A percentile compares a stretch with the other conserved stretches of the same genome.
Conservation (phyloP, 139 green algal genomes). For the Haematococcus lacustris region DNA sequence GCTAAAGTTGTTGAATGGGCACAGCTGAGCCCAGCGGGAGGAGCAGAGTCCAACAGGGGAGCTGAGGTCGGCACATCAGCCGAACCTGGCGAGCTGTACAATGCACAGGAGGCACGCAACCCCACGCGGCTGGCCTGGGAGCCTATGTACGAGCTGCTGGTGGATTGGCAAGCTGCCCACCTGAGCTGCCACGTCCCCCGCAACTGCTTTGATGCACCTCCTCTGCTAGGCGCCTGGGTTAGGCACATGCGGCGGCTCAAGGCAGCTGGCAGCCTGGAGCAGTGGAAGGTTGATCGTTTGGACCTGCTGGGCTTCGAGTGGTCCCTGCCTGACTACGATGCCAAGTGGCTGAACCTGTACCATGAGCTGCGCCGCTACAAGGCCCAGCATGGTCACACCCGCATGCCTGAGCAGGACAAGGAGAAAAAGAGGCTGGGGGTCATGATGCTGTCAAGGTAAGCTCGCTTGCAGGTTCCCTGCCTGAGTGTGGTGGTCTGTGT, state of each 20-base stretch:
- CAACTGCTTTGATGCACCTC: slow-evolving; percentile 28
- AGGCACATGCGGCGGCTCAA: slow-evolving; percentile 17
- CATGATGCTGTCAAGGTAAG: background rate
- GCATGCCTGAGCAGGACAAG: slow-evolving; percentile 1
- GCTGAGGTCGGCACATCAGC: no score
- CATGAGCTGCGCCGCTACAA: slow-evolving; percentile 22
- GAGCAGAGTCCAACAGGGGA: no score
- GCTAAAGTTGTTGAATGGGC: no score
- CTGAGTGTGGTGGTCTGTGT: no score
- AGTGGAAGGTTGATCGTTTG: slow-evolving; percentile 31
- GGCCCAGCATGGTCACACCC: slow-evolving; percentile 15
- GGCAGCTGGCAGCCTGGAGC: slow-evolving; percentile 10
- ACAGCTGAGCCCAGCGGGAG: no score
- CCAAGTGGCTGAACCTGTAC: slow-evolving; percentile 25
- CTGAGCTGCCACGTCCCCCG: slow-evolving; percentile 21
- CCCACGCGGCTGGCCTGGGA: slow-evolving; percentile 13
- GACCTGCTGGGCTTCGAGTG: slow-evolving; percentile 26
- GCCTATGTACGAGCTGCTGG: slow-evolving; percentile 17
- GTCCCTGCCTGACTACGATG: slow-evolving; percentile 15
- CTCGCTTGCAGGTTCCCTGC: no score
- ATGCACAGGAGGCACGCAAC: slow-evolving; percentile 9
- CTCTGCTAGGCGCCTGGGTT: slow-evolving; percentile 27
- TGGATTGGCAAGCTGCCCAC: slow-evolving; percentile 5
- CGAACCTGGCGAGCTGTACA: no score
- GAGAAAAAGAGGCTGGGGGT: background rate